Evolutionary conservation across 306 rosid genomes (phyloP).

Genomic region (Acmispon strigosus): DNA sequence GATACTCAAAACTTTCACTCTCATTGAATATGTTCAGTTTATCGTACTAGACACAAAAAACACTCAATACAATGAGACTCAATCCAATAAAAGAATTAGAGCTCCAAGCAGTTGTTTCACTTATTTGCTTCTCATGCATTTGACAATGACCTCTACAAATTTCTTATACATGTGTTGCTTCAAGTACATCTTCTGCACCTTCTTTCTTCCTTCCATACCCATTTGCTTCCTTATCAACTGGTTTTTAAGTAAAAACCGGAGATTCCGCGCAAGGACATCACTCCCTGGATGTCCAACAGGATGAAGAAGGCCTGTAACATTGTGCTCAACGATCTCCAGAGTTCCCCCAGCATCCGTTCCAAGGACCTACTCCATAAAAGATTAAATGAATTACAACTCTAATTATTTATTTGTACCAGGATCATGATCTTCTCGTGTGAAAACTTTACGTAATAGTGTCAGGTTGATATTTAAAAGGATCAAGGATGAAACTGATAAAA

Average conservation of each 20-base stretch:
- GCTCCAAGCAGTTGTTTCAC: not conserved
- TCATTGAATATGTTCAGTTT: too few relatives aligned
- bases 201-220: slow-evolving; percentile 75
- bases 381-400: not conserved
- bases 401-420: not conserved
- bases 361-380: slow-evolving; percentile 50
- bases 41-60: too few relatives aligned
- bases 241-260: slow-evolving; percentile 58
- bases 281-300: slow-evolving; percentile 65
- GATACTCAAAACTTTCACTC: too few relatives aligned
- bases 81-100: slow-evolving; percentile 33
- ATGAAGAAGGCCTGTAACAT: slow-evolving; percentile 87
- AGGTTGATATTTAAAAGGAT: not conserved
- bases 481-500: not conserved
- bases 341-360: slow-evolving; percentile 97
- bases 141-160: slow-evolving; percentile 75
- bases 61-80: too few relatives aligned
- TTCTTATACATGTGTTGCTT: slow-evolving; percentile 85
- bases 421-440: too few relatives aligned
- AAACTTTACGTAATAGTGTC: too few relatives aligned
- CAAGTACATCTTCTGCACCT: slow-evolving; percentile 71
- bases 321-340: slow-evolving; percentile 76
- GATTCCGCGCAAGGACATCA: slow-evolving; percentile 47
- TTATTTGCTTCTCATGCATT: slow-evolving; percentile 80
- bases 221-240: slow-evolving; percentile 59